A percentile compares a stretch with the other conserved stretches of the same genome.
These are phyloP conservation scores for Wallacemonas sp. DNA, from an alignment of 208 protist genomes.

Conservation along the genomic window DNA sequence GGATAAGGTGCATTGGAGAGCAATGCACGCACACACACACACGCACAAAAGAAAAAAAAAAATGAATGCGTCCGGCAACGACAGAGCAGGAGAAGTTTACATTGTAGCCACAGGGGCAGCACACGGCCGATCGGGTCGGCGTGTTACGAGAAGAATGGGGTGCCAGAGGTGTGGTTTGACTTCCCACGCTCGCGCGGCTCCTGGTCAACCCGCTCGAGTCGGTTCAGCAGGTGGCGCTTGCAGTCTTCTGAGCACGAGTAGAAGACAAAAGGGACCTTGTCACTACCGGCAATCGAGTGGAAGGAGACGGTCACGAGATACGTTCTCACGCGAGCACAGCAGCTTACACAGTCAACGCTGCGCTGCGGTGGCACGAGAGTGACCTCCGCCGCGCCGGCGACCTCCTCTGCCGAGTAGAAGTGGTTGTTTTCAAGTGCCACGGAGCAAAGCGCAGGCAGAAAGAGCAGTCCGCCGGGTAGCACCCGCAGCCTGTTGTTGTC, in stretches of 20 bases:
- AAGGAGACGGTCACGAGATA: constrained; percentile 61
- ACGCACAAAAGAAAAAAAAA: too few relatives aligned
- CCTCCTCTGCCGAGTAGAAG: constrained; percentile 35
- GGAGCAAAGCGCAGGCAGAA: constrained; percentile 48
- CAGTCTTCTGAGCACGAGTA: constrained; percentile 68
- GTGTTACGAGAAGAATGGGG: not conserved
- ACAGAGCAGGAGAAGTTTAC: too few relatives aligned
- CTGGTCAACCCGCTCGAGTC: constrained; percentile 41
- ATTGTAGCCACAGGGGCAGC: too few relatives aligned
- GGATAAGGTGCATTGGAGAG: too few relatives aligned
- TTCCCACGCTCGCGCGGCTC: constrained; percentile 35
- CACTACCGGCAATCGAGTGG: constrained; percentile 35
- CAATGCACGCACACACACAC: too few relatives aligned
- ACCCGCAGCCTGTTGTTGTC: constrained; percentile 61
- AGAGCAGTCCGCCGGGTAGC: constrained; percentile 76
- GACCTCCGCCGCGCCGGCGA: constrained; percentile 38
- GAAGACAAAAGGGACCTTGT: constrained; percentile 63
- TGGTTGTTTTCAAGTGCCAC: constrained; percentile 80
- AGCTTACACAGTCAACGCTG: constrained; percentile 76
- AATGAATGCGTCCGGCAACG: too few relatives aligned
- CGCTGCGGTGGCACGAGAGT: constrained; percentile 43
- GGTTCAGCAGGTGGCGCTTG: constrained; percentile 34
- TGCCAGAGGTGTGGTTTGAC: not conserved
- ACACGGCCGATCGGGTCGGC: too few relatives aligned
- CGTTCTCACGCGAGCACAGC: constrained; percentile 53